Conservation (phyloP, 2,329 filamentous ascomycete genomes). For the Alternaria viburni region DNA sequence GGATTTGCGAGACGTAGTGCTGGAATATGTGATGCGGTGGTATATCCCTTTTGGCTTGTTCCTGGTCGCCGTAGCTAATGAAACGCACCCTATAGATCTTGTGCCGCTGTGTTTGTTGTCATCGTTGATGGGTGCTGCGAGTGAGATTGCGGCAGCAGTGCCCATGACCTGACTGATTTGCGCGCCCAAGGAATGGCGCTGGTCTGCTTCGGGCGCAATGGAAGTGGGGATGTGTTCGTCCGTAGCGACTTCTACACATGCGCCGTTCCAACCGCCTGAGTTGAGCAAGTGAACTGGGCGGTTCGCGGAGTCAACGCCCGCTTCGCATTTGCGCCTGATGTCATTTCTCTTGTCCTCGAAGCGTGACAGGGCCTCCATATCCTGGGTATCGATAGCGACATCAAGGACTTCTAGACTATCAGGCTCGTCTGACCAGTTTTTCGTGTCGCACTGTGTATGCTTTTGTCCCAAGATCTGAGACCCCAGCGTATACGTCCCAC, state of each 20-base stretch:
- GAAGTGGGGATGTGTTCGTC: neutral
- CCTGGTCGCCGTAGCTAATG: no score
- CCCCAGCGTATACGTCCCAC: neutral
- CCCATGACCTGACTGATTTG: neutral
- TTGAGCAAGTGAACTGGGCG: neutral
- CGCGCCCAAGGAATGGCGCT: neutral
- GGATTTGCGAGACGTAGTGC: neutral
- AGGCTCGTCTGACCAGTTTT: neutral
- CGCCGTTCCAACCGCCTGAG: neutral
- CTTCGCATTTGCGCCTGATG: neutral
- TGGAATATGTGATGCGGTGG: neutral
- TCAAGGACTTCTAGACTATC: neutral
- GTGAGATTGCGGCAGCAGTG: neutral
- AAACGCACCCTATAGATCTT: neutral
- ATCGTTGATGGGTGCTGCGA: neutral
- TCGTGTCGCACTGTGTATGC: neutral
- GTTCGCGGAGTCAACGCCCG: neutral
- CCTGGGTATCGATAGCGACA: neutral
- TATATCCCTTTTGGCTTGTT: neutral
- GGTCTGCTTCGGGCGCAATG: neutral
- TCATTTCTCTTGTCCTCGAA: neutral
- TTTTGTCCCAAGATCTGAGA: neutral
- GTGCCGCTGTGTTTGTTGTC: neutral
- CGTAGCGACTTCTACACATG: neutral
- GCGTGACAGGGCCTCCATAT: neutral